These are phyloP conservation scores for Phytophthora niederhauseri DNA, from an alignment of 352 stramenopile species.

Conservation along the genomic window DNA sequence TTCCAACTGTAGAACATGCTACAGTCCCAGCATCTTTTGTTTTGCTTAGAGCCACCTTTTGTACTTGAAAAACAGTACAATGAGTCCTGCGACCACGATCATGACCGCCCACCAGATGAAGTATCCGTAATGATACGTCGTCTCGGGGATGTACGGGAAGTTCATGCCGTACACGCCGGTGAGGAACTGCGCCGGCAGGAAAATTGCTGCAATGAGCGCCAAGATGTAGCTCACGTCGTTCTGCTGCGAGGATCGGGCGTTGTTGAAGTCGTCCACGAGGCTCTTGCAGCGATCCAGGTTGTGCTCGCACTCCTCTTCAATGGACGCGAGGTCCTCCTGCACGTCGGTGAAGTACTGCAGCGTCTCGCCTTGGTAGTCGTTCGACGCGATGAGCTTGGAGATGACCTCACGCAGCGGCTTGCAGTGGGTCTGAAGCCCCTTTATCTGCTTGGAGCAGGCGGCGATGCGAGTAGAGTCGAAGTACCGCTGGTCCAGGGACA, in stretches of 20 bases:
- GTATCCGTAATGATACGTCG: constrained; percentile 70
- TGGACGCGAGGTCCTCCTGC: constrained; percentile 76
- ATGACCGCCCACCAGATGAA: constrained; percentile 75
- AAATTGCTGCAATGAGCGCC: constrained; percentile 77
- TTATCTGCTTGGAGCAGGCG: constrained; percentile 61
- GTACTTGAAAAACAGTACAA: constrained; percentile 1
- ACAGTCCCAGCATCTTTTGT: neutral
- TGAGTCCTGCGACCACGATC: neutral
- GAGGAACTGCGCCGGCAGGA: constrained; percentile 82
- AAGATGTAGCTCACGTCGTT: constrained; percentile 79
- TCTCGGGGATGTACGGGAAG: constrained; percentile 82
- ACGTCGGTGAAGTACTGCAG: constrained; percentile 87
- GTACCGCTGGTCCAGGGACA: constrained; percentile 46
- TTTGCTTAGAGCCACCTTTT: neutral
- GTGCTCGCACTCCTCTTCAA: constrained; percentile 77
- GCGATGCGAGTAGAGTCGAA: constrained; percentile 63
- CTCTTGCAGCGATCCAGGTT: constrained; percentile 65
- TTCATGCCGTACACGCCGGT: constrained; percentile 90
- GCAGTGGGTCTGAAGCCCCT: constrained; percentile 67
- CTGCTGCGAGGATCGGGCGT: constrained; percentile 56
- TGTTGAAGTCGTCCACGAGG: constrained; percentile 72
- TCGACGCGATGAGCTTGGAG: constrained; percentile 59
- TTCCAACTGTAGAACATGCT: neutral
- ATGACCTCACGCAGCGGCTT: constrained; percentile 70
- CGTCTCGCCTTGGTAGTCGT: constrained; percentile 72